Evolutionary conservation across 2,329 filamentous ascomycete genomes (phyloP), one percentile per base, ranked within the genome.

Genomic region (Helicocarpus griseus): DNA sequence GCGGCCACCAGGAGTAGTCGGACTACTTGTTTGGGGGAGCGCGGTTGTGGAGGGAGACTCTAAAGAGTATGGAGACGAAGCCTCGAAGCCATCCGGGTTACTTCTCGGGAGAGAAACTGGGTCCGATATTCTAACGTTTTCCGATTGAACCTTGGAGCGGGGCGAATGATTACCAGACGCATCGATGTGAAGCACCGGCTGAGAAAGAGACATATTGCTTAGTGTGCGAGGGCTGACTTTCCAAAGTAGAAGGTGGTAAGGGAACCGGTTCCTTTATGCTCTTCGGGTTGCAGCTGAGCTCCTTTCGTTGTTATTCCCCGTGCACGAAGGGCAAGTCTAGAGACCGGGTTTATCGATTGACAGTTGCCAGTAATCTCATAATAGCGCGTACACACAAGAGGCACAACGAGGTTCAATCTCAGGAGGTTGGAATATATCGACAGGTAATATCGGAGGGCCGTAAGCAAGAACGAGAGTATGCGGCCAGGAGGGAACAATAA

Each of bases 41-140:
- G 45, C 46, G 36, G 50, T 44, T 21, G 48, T 51, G 9, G 54
- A 52, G 45, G 54, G 51, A 44, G 50, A 44, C 31, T 59, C 53
- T 28, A 53, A 49, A 22, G 51, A 38, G 45, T 38, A 44, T 21
- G 50, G 13, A 17, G 49, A 31, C 22, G 52, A 11, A 54, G 51
- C 38, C 40, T 50, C 55, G 17, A 49, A 19, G 38, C 50, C 53
- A 43, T 51, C 58, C 41, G 52, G 52, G 51, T 53, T 54, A 51
- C 52, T 54, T 49, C 46, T 40, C 44, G 35, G 52, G 48, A 48
- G 52, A 19, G 52, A 48, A 48, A 49, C 60, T 58, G 49, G 61
- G 39, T 62, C 58, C 11, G 63, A 65, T 49, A 65, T 65, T 53
- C 63, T 64, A 51, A 67, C 51, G 39, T 66, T 61, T 26, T 59